These are phyloP conservation scores for Dissophora ornata DNA, from an alignment of 192 early-diverging fungal genomes.

Conservation along the genomic window DNA sequence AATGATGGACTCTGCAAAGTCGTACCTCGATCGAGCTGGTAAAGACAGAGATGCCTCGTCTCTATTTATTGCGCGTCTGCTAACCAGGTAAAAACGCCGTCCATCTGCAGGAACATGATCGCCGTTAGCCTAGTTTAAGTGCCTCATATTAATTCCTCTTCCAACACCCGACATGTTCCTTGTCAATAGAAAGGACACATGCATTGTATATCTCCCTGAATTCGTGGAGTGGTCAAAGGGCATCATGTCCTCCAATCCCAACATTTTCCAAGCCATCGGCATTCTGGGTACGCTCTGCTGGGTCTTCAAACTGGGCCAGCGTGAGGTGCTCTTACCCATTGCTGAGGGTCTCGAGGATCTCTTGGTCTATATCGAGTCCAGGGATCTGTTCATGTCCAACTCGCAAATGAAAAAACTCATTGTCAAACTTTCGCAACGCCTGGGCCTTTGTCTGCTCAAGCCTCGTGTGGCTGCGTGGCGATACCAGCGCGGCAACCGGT, in stretches of 20 bases:
- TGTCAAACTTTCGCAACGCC: slow-evolving; percentile 85
- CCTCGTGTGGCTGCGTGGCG: slow-evolving; percentile 76
- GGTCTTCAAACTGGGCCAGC: slow-evolving; percentile 76
- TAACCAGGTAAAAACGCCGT: slow-evolving; percentile 73
- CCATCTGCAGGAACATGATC: too few relatives aligned
- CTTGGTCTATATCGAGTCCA: slow-evolving; percentile 55
- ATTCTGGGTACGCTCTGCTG: slow-evolving; percentile 73
- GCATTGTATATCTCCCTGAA: slow-evolving; percentile 61
- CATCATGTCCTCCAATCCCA: slow-evolving; percentile 23
- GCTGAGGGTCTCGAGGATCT: slow-evolving; percentile 58
- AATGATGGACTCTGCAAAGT: slow-evolving; percentile 76
- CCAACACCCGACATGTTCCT: too few relatives aligned
- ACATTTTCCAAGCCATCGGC: slow-evolving; percentile 59
- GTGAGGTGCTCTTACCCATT: slow-evolving; percentile 69
- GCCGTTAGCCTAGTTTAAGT: too few relatives aligned
- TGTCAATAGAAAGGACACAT: slow-evolving; percentile 81
- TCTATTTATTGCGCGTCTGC: slow-evolving; percentile 82
- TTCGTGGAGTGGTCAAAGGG: slow-evolving; percentile 80
- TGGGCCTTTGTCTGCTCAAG: slow-evolving; percentile 83
- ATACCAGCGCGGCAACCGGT: slow-evolving; percentile 76
- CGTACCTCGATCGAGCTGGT: slow-evolving; percentile 75
- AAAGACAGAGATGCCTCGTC: slow-evolving; percentile 91
- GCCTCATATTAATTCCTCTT: too few relatives aligned
- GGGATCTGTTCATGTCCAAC: slow-evolving; percentile 72
- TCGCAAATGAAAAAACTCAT: slow-evolving; percentile 82